Evolutionary conservation across 73 alveolate genomes (phyloP), one percentile per base, ranked within the genome.

Genomic region (Paramecium sexaurelia): DNA sequence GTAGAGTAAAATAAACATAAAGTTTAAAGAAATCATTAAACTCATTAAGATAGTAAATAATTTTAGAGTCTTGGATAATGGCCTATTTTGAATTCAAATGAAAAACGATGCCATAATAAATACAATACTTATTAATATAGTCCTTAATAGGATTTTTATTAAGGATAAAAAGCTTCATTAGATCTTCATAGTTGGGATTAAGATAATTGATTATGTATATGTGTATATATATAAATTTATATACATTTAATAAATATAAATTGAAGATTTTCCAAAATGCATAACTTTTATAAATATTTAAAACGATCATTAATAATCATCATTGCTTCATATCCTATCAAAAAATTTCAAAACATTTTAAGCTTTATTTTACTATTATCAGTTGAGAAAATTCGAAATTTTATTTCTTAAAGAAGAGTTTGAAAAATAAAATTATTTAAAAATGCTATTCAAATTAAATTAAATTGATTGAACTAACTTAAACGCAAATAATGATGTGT

Each of bases 91-190:
- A 71, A 36, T 71, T 71, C 55, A 32, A 37, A 71, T 7, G 86
- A 71, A 7, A 71, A 71, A 35, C 32, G 55, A 15, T 35, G 56
- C 29, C 86, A 71, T 35, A 37, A 35, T 71, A 71, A 71, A 71
- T 71, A 71, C 13, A 71, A 71, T 71, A 71, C 86, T 27, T 35
- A 71, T 71, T 71, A 71, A 71, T 71, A 71, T 61, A 61, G 83
- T 61, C 83, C 83, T 13, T 29, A 61, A 61, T 61, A 61, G 26
- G 83, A 61, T 10, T 61, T 29, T 19, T 61, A 29, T 11, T 29
- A 61, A 7, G 83, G 83, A 61, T 61, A 61, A 61, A 61, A 61
- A 61, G 45, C 26, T 5, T 61, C 47, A 22, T 61, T 61, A 61
- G 83, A 61, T 61, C 43, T 61, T 29, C 83, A 61, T 27, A 61